Base-by-base conservation (phyloP, 192 early-diverging fungal genomes). In the Coemansia sp. region DNA sequence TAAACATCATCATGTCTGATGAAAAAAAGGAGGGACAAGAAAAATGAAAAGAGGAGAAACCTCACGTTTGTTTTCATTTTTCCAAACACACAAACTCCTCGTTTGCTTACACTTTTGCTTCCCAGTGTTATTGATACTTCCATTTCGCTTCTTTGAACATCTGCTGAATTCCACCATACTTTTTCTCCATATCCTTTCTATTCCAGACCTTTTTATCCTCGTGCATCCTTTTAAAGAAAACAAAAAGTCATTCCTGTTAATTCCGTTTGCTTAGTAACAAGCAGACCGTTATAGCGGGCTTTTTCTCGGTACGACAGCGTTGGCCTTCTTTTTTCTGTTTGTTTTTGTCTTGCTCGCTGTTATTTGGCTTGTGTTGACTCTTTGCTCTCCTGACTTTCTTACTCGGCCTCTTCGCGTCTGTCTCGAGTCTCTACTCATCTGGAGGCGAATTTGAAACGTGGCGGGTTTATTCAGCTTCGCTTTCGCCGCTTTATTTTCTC, bases 391-490 rank as follows among this genome's bases (percentile, higher is more conserved):
- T 32, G 32, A 32, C 32, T 32, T 32, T 32, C 32, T 32, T 32
- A 1, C 32, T 32, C 3, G 32, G 32, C 32, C 32, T 32, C 32
- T 32, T 32, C 32, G 32, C 32, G 32, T 32, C 4, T 32, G 32
- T 32, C 32, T 32, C 32, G 32, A 32, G 32, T 32, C 4, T 52
- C 18, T 52, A 37, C 65, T 59, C 65, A 57, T 67, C 65, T 67
- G 41, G 42, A 67, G 65, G 65, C 50, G 59, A 67, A 49, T 67
- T 59, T 19, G 9, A 13, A 47, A 13, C 26, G 52, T 32, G 32
- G 32, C 52, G 23, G 19, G 9, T 26, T 9, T 54, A 26, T 54
- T 54, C 13, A 23, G 7, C 21, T 45, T 45, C 32, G 32, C 2
- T 1, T 32, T 1, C 2, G 32, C 0, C 32, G 32, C 4, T 32